Conservation (phyloP, 768 basidiomycete genomes). For the Panaeolus cyanescens region DNA sequence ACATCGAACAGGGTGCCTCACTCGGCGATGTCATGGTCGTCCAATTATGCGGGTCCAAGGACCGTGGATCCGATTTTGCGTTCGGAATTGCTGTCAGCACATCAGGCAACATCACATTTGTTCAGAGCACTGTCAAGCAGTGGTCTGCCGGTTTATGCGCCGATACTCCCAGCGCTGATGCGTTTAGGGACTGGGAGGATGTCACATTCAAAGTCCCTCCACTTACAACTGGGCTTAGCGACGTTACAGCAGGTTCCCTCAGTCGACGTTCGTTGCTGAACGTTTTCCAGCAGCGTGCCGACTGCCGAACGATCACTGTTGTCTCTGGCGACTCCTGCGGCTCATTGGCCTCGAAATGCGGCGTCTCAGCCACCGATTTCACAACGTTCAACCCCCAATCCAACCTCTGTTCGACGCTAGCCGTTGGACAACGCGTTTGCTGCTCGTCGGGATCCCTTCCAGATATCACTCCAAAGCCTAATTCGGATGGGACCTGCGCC, state of each 20-base stretch:
- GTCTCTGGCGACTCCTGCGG: slow-evolving; percentile 4
- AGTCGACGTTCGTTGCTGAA: neutral
- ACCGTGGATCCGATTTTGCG: neutral
- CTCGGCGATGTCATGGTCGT: neutral
- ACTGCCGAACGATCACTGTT: slow-evolving; percentile 6
- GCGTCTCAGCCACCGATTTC: slow-evolving; percentile 3
- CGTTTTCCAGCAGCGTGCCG: neutral
- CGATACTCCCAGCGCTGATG: neutral
- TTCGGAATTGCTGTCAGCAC: neutral
- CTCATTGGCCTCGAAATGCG: slow-evolving; percentile 3
- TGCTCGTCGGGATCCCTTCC: slow-evolving; percentile 3
- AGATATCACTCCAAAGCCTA: neutral
- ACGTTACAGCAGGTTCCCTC: neutral
- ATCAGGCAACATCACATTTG: neutral
- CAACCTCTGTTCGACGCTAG: slow-evolving; percentile 5
- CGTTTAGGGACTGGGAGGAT: neutral
- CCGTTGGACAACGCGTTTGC: slow-evolving; percentile 4
- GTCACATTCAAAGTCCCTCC: neutral
- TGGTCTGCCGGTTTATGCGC: neutral
- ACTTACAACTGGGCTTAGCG: neutral
- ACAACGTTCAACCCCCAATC: slow-evolving; percentile 6
- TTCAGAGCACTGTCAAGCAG: neutral
- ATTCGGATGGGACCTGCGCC: slow-evolving; percentile 8
- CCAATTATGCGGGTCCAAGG: neutral
- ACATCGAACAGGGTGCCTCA: neutral